A percentile compares a stretch with the other conserved stretches of the same genome.
phyloP scores from a whole-genome alignment of 257 asterid species.

The Orobanche coerulescens region DNA sequence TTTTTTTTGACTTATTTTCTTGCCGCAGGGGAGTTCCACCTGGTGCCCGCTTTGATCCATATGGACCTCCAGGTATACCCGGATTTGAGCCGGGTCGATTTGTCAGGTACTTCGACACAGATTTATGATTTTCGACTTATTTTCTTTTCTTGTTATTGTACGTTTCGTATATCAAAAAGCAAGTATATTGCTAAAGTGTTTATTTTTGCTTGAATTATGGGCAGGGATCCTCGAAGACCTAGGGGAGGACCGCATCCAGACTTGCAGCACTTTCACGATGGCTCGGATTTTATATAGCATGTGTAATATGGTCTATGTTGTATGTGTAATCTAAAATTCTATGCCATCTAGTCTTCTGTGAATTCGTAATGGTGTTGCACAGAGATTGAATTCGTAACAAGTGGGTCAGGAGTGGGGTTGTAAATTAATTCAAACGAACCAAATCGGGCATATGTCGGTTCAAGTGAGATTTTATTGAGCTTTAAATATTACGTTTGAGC shows the following conservation, averaged over 20 bases:
- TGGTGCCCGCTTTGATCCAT: conserved; percentile 89
- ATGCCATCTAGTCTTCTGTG: too few relatives aligned
- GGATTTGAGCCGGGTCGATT: conserved; percentile 83
- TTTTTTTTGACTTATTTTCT: not conserved
- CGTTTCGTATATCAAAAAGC: not conserved
- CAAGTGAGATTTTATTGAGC: too few relatives aligned
- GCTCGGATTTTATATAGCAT: conserved; percentile 36
- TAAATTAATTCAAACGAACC: too few relatives aligned
- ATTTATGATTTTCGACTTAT: not conserved
- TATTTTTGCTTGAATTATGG: not conserved
- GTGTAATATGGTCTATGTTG: too few relatives aligned
- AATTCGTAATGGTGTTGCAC: too few relatives aligned
- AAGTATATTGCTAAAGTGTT: not conserved
- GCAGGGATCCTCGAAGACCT: conserved; percentile 34
- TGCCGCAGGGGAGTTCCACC: conserved; percentile 65
- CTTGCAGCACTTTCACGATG: conserved; percentile 35
- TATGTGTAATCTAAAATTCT: too few relatives aligned
- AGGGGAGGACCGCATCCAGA: conserved; percentile 40
- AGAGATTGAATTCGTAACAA: too few relatives aligned
- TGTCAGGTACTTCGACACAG: conserved; percentile 36
- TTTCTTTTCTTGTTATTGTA: not conserved
- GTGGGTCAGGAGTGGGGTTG: too few relatives aligned
- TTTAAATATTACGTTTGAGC: too few relatives aligned
- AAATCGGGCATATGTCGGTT: too few relatives aligned
- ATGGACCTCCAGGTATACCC: conserved; percentile 80